Evolutionary conservation across 1,139 yeast genomes (phyloP).

Genomic region (Starmera stellimalicola): DNA sequence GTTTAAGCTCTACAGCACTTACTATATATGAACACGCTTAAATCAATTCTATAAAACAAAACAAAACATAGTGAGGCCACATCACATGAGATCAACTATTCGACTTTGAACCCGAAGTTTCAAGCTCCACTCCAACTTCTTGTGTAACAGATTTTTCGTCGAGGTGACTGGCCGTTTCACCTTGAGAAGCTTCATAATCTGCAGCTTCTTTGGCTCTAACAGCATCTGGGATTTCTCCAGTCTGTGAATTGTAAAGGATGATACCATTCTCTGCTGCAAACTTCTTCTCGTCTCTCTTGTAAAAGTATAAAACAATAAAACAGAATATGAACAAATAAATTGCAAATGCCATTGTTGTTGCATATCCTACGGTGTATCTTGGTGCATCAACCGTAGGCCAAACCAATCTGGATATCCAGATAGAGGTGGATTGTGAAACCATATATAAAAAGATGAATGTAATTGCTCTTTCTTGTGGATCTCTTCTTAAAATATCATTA

Average conservation of each 20-base stretch:
- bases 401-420: slow-evolving; percentile 31
- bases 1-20: too few species aligned
- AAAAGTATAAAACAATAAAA: slow-evolving; percentile 41
- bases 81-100: too few species aligned
- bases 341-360: slow-evolving; percentile 33
- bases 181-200: not conserved
- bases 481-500: slow-evolving; percentile 25
- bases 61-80: too few species aligned
- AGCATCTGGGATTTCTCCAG: not conserved
- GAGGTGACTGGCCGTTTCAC: too few species aligned
- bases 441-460: slow-evolving; percentile 28
- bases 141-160: too few species aligned
- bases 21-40: too few species aligned
- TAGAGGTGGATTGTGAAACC: slow-evolving; percentile 25
- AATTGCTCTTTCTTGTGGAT: slow-evolving; percentile 27
- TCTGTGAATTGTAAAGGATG: not conserved
- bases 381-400: slow-evolving; percentile 53
- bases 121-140: too few species aligned
- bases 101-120: too few species aligned
- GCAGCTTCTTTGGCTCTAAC: not conserved
- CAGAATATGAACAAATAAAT: slow-evolving; percentile 39
- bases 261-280: slow-evolving; percentile 42
- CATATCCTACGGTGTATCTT: slow-evolving; percentile 39
- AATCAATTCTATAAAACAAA: too few species aligned
- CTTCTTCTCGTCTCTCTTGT: slow-evolving; percentile 46